Evolutionary conservation across 306 rosid genomes (phyloP).

Genomic region (Lagenaria siceraria): DNA sequence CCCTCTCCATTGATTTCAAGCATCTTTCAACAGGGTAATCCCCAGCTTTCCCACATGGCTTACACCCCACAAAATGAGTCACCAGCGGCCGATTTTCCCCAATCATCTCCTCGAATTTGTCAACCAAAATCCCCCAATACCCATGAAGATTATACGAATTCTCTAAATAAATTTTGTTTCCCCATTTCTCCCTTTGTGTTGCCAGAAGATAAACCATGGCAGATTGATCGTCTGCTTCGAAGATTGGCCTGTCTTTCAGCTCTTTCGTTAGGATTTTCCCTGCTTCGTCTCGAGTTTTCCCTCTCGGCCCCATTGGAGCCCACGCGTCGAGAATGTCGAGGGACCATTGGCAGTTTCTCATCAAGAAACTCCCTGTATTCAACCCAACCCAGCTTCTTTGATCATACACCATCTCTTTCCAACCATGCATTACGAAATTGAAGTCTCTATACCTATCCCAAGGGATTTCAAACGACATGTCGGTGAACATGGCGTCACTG

Average conservation of each 20-base stretch:
- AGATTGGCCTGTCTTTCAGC: slow-evolving; percentile 56
- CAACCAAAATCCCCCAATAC: slow-evolving; percentile 78
- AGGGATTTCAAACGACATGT: slow-evolving; percentile 73
- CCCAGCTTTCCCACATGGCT: slow-evolving; percentile 82
- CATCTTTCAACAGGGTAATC: slow-evolving; percentile 73
- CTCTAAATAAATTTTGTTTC: slow-evolving; percentile 55
- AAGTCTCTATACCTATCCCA: slow-evolving; percentile 58
- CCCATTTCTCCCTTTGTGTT: slow-evolving; percentile 45
- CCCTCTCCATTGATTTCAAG: slow-evolving; percentile 76
- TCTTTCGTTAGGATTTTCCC: slow-evolving; percentile 54
- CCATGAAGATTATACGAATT: slow-evolving; percentile 66
- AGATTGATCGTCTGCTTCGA: slow-evolving; percentile 75
- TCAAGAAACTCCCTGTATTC: slow-evolving; percentile 60
- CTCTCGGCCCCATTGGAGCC: slow-evolving; percentile 92
- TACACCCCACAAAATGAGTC: slow-evolving; percentile 86
- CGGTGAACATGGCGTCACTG: slow-evolving; percentile 83
- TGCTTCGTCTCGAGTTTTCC: slow-evolving; percentile 60
- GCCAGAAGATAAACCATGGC: slow-evolving; percentile 65
- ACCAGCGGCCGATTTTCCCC: slow-evolving; percentile 74
- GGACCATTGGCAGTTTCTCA: slow-evolving; percentile 73
- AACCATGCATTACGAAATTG: slow-evolving; percentile 71
- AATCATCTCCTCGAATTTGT: slow-evolving; percentile 56
- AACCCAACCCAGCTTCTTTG: slow-evolving; percentile 77
- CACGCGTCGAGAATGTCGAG: slow-evolving; percentile 72
- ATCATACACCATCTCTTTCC: slow-evolving; percentile 79